These are phyloP conservation scores for Corchorus olitorius DNA, from an alignment of 345 rosid genomes.

Conservation along the genomic window DNA sequence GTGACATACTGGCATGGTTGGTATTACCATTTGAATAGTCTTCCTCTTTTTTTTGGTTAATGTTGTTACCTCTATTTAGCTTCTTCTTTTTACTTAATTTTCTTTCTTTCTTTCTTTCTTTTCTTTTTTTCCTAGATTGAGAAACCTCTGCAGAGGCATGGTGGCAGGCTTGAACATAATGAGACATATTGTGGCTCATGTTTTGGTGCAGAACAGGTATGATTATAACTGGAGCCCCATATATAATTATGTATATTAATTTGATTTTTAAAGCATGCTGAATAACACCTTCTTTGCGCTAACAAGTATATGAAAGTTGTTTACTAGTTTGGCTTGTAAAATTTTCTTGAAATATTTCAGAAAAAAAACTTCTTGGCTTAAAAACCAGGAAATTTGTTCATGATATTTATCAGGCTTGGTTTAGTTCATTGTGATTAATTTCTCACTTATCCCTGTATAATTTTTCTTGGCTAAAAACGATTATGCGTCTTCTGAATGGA, in stretches of 20 bases:
- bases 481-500: background rate
- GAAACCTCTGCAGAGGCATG: slow-evolving; percentile 66
- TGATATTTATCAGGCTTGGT: background rate
- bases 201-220: slow-evolving; percentile 66
- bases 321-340: background rate
- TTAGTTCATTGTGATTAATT: background rate
- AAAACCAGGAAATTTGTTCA: too few species aligned
- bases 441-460: background rate
- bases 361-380: background rate
- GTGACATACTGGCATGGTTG: slow-evolving; percentile 1
- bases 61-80: background rate
- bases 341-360: background rate
- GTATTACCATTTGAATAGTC: background rate
- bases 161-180: slow-evolving; percentile 69
- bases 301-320: background rate
- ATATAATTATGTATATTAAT: background rate
- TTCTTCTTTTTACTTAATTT: background rate
- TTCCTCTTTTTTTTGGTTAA: background rate
- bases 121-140: slow-evolving; percentile 43
- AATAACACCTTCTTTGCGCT: background rate
- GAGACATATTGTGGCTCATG: slow-evolving; percentile 71
- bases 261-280: background rate
- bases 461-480: background rate
- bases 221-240: background rate
- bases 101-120: slow-evolving; percentile 1